Percentiles rank a stretch among this genome's conserved stretches.
These are phyloP conservation scores for Teunomyces aglyptinius DNA, from an alignment of 805 yeast genomes.

Conservation along the genomic window DNA sequence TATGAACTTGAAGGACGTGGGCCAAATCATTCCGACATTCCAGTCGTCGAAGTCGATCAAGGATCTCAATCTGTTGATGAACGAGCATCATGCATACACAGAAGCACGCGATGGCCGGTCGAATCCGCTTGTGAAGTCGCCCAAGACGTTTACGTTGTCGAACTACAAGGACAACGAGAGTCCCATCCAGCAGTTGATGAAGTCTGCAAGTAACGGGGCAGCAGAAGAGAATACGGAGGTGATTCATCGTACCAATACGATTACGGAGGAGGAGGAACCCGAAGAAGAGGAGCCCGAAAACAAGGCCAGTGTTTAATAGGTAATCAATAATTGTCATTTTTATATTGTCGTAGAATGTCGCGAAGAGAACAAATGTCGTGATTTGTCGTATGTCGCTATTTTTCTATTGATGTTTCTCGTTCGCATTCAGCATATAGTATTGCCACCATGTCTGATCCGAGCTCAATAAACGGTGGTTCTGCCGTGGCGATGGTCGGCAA, in stretches of 20 bases:
- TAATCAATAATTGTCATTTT: conserved; percentile 1
- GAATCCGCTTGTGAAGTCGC: conserved; percentile 35
- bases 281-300: conserved; percentile 15
- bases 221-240: conserved; percentile 15
- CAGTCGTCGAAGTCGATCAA: conserved; percentile 26
- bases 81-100: neutral
- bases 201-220: conserved; percentile 14
- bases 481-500: conserved; percentile 99
- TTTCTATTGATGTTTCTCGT: neutral
- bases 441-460: conserved; percentile 65
- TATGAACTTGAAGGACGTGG: conserved; percentile 28
- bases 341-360: neutral
- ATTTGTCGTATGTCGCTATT: no score
- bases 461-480: conserved; percentile 86
- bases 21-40: conserved; percentile 34
- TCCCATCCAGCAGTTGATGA: conserved; percentile 35
- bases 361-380: neutral
- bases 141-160: conserved; percentile 39
- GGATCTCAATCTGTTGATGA: conserved; percentile 11
- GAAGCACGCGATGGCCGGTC: conserved; percentile 1
- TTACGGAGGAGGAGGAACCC: conserved; percentile 41
- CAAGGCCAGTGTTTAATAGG: conserved; percentile 1
- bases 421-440: neutral
- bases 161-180: conserved; percentile 35
- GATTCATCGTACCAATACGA: conserved; percentile 35